phyloP scores from a whole-genome alignment of 2,329 filamentous ascomycete genomes.

The Calonectria henricotiae region DNA sequence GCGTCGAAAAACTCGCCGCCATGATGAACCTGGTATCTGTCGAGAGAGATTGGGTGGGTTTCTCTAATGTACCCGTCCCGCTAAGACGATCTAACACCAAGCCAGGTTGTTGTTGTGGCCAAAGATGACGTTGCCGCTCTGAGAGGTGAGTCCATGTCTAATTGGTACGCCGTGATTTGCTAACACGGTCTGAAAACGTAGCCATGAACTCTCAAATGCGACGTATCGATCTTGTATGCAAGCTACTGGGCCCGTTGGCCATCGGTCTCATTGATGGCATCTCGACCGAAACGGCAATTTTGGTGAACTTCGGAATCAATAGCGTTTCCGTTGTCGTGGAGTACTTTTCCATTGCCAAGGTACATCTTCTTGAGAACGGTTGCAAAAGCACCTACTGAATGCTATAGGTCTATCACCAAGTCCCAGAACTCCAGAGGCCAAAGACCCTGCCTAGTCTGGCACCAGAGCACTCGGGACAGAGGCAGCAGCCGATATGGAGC shows the following conservation, averaged over 20 bases:
- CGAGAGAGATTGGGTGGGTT: constrained; percentile 78
- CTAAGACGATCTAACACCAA: neutral
- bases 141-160: constrained; percentile 35
- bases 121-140: constrained; percentile 42
- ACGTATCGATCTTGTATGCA: constrained; percentile 75
- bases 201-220: constrained; percentile 74
- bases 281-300: constrained; percentile 67
- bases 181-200: constrained; percentile 33
- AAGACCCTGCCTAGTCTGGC: constrained; percentile 41
- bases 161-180: neutral
- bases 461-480: neutral
- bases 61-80: neutral
- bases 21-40: constrained; percentile 79
- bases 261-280: constrained; percentile 68
- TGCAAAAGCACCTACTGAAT: constrained; percentile 16
- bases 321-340: constrained; percentile 66
- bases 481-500: neutral
- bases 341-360: constrained; percentile 66
- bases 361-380: neutral
- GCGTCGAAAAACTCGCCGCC: constrained; percentile 78
- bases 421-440: constrained; percentile 49
- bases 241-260: constrained; percentile 71
- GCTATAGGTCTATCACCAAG: constrained; percentile 50
- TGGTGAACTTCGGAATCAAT: constrained; percentile 67
- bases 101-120: constrained; percentile 54